Evolutionary conservation across 192 early-diverging fungal species (phyloP).

Genomic region (Thoreauomyces humboldtii): DNA sequence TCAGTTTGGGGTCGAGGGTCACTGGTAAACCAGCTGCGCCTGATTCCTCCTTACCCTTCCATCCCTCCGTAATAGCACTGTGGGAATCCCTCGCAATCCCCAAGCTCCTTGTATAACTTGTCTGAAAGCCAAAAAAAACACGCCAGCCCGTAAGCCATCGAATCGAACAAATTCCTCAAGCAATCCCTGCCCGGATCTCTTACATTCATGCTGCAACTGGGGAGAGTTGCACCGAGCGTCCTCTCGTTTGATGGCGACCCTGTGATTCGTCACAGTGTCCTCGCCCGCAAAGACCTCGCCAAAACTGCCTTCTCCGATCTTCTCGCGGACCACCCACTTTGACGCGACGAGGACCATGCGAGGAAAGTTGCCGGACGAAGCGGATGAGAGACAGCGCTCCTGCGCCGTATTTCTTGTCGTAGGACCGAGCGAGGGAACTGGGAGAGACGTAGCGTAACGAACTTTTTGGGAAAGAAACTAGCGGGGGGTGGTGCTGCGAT

Average conservation of each 20-base stretch:
- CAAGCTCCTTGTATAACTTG: conserved; percentile 31
- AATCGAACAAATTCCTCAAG: not conserved
- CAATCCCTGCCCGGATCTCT: not conserved
- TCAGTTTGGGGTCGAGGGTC: too few species aligned
- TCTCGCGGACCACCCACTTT: conserved; percentile 27
- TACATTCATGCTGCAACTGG: conserved; percentile 23
- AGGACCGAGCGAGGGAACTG: too few species aligned
- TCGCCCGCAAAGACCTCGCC: conserved; percentile 44
- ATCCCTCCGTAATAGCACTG: conserved; percentile 29
- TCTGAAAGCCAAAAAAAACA: conserved; percentile 7
- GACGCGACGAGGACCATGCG: not conserved
- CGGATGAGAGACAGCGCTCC: too few species aligned
- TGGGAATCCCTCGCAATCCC: conserved; percentile 33
- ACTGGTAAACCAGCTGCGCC: too few species aligned
- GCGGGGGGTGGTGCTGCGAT: too few species aligned
- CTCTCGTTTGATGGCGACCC: conserved; percentile 48
- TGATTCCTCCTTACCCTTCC: too few species aligned
- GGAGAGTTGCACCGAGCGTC: not conserved
- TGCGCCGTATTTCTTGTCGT: too few species aligned
- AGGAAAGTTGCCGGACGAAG: too few species aligned
- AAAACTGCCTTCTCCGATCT: conserved; percentile 46
- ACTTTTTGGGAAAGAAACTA: too few species aligned
- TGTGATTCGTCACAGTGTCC: conserved; percentile 27
- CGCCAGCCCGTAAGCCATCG: not conserved
- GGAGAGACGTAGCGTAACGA: too few species aligned